These are phyloP conservation scores for carrot (Daucus carota) DNA, from an alignment of 129 eudicot genomes.

Conservation along the genomic window DNA sequence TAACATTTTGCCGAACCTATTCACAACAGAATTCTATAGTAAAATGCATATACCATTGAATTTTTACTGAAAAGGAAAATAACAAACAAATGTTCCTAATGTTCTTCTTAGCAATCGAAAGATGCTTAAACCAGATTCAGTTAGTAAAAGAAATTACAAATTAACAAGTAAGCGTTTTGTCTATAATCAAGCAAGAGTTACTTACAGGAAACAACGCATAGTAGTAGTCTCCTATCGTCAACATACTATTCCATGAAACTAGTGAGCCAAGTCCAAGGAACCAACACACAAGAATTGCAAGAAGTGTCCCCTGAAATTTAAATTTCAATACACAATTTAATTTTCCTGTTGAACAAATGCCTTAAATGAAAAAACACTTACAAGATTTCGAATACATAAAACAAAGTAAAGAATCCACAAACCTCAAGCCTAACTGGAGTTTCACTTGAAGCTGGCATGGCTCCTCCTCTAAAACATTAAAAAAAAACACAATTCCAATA, in stretches of 20 bases:
- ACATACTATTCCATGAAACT: constrained; percentile 77
- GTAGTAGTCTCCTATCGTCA: constrained; percentile 70
- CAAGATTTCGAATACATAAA: neutral
- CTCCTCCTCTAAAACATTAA: constrained; percentile 14
- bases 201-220: constrained; percentile 69
- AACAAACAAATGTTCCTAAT: neutral
- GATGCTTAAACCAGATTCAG: neutral
- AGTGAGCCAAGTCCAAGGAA: constrained; percentile 76
- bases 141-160: neutral
- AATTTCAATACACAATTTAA: neutral
- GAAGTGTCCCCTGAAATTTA: constrained; percentile 46
- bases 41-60: neutral
- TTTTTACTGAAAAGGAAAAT: neutral
- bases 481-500: neutral
- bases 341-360: neutral
- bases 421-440: constrained; percentile 60
- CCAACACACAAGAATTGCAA: constrained; percentile 55
- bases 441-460: constrained; percentile 21
- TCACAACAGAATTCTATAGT: neutral
- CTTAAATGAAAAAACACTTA: neutral
- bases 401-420: constrained; percentile 7
- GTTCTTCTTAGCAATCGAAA: neutral
- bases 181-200: neutral
- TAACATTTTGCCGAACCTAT: neutral
- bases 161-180: neutral